Evolutionary conservation across 768 basidiomycete species (phyloP).

Genomic region (Auricularia cornea): DNA sequence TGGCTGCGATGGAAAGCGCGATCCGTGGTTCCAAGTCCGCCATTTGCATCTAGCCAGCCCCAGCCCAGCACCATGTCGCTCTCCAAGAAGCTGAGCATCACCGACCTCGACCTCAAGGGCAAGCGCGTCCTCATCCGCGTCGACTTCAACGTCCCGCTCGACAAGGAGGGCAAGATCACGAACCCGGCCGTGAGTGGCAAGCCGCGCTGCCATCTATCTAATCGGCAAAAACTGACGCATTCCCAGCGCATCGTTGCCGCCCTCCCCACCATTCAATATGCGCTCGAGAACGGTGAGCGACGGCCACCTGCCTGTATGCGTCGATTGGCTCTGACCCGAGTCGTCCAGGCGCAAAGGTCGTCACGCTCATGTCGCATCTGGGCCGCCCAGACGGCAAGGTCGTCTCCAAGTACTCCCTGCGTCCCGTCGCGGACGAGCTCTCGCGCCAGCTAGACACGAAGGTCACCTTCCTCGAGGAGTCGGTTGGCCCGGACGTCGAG

Average conservation of each 20-base stretch:
- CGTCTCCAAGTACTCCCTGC: conserved; percentile 82
- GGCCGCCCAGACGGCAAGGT: conserved; percentile 93
- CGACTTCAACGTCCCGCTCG: conserved; percentile 92
- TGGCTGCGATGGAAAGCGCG: background rate
- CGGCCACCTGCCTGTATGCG: background rate
- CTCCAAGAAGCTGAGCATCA: conserved; percentile 89
- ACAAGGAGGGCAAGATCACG: conserved; percentile 72
- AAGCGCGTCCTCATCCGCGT: conserved; percentile 91
- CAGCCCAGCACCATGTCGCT: too few relatives aligned
- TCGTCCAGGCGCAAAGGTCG: conserved; percentile 59
- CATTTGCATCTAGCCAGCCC: conserved; percentile 16
- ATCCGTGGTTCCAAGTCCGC: background rate
- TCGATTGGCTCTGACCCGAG: conserved; percentile 8
- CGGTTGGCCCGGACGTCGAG: conserved; percentile 81
- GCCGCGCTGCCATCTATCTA: conserved; percentile 1
- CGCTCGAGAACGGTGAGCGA: conserved; percentile 66
- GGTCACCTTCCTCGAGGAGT: conserved; percentile 78
- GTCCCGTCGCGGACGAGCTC: conserved; percentile 75
- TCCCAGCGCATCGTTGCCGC: conserved; percentile 91
- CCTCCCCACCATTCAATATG: conserved; percentile 90
- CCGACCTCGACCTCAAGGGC: conserved; percentile 78
- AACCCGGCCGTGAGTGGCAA: conserved; percentile 77
- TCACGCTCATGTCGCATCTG: conserved; percentile 96
- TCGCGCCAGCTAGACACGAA: conserved; percentile 60
- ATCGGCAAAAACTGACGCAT: conserved; percentile 4